Evolutionary conservation across 2,329 filamentous ascomycete species (phyloP), one percentile per base, ranked within the genome.

Genomic region (Niveomyces coronatus): DNA sequence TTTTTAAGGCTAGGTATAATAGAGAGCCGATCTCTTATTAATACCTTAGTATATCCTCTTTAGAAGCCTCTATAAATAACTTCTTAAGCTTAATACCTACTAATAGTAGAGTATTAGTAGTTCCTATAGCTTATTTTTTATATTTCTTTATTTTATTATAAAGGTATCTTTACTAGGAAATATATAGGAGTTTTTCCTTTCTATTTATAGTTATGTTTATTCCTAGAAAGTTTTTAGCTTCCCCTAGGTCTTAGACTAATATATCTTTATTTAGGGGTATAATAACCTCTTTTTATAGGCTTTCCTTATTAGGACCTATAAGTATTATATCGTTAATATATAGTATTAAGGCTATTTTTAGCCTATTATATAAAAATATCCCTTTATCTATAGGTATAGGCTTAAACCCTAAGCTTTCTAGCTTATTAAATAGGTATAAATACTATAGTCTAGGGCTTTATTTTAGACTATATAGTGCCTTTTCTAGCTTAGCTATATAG

Each of bases 91-190:
- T 37, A 20, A 37, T 10, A 9, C 28, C 27, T 37, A 20, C 5
- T 29, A 22, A n/a, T 30, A 30, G 18, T 13, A 19, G 35, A 10
- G 15, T 37, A 30, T 37, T 37, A 31, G 17, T 17, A 11, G 14
- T 17, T 37, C 28, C 27, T 37, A 37, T 31, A 37, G 30, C 22
- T 19, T 30, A 5, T 39, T 32, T 39, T 24, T 39, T 32, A 39
- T 32, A 39, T 23, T 24, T 18, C 13, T 32, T 13, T 32, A 39
- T 14, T 18, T 31, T 22, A 30, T 18, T 32, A 17, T 20, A 17
- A 24, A 39, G 15, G 27, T 26, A 31, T 39, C 27, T 18, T 13
- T 39, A 23, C 13, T 23, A 26, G 26, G 26, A 28, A n/a, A 28
- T 5, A 14, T 23, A 26, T 32, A 39, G 5, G 15, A n/a, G 6